Evolutionary conservation across 2,329 filamentous ascomycete genomes (phyloP), one percentile per base, ranked within the genome.

Genomic region (Colletotrichum sublineola): DNA sequence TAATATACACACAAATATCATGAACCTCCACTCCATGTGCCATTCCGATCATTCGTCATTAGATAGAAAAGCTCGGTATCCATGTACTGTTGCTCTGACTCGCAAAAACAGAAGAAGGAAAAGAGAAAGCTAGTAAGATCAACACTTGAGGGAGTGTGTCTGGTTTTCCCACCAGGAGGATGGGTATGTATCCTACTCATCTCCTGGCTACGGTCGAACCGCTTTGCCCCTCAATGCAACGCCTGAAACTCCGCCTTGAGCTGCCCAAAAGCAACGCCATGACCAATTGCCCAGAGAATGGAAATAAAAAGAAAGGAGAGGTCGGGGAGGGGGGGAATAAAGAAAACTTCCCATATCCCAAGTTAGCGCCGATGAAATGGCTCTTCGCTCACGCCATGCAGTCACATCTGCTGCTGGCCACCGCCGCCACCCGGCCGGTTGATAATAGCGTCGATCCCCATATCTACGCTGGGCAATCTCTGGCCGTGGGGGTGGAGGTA

Each of bases 391-490:
- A 55, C 31, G 14, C 24, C 31, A 42, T 50, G 42, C 18, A 40
- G 36, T 73, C 42, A 75, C 71, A 75, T 73, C 36, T 50, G 62
- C 15, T 75, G 67, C 48, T 75, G 73, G 42, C 67, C 71, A 42
- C 77, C 76, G 33, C 78, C 77, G 46, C 80, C 78, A 11, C 79
- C 78, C 18, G 85, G 82, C 33, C 87, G 83, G 79, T 90, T 89
- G 75, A 91, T 88, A 71, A 91, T 86, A 63, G 87, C 83, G 63
- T 86, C 86, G 75, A 91, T 90, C 33, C 87, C 88, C 88, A 91
- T 90, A 75, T 90, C 89, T 61, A 87, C 86, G 74, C 87, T 88
- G 7, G 88, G 83, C 67, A 89, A 81, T 53, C 88, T 80, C 75
- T 85, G 84, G 11, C 82, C 80, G 74, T 84, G 79, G 75, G 75